Evolutionary conservation across 176 grass and related monocot genomes (phyloP), one percentile per base, ranked within the genome.

Genomic region (Cenchrus americanus): DNA sequence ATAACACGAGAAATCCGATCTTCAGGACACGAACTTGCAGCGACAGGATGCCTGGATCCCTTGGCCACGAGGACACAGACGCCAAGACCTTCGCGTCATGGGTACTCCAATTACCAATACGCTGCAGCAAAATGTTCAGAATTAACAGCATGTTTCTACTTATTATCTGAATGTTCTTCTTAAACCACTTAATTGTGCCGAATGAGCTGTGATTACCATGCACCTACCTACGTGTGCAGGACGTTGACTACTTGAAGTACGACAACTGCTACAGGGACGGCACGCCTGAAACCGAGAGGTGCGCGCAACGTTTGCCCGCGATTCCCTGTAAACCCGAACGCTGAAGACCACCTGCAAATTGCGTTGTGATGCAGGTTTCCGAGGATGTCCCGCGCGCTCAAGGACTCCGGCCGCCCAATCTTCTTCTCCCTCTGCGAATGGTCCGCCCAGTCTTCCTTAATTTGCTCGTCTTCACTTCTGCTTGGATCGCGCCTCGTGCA

Each of bases 361-460:
- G 24, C 13, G 10, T 1, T 17, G 50, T 48, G 43, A 19, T 14
- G 34, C 69, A 90, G 93, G 44, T 95, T 90, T 80, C 73, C 68
- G 7, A 34, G 42, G 64, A 95, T 95, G 90, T 80, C 82, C 7
- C 23, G 24, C 13, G 82, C 90, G 5, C 64, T 95, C 47, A 72
- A 18, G 73, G 71, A 72, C 40, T 15, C 82, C 2, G 93, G 90
- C 17, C 87, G 85, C 49, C 72, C 73, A 5, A 95, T 92, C 66
- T 95, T 92, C 81, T 95, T 82, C 69, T 92, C 90, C 5, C 69
- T 95, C 1, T 92, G 93, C 49, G 93, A 92, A 95, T 95, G 93
- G 93, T 95, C 73, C 6, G 10, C 13, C 48, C 10, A 42, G 42
- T 14, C n/a, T 17, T 17, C 4, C 17, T 72, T 5, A 0, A 13